These are phyloP conservation scores for Penicillium angulare DNA, from an alignment of 495 filamentous ascomycete genomes.

Conservation along the genomic window DNA sequence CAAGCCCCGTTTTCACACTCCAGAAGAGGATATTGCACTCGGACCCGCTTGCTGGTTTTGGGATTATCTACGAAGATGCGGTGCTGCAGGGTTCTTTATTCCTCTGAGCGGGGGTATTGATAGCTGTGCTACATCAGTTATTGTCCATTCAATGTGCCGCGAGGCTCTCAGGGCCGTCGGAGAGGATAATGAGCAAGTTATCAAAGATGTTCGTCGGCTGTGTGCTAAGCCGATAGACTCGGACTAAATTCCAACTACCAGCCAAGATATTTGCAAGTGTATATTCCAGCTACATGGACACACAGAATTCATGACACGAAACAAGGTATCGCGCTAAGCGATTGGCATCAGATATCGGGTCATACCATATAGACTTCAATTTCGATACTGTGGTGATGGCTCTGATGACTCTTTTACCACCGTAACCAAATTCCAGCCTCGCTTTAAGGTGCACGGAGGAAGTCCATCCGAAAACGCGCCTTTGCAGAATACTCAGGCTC, in stretches of 20 bases:
- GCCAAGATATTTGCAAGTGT: constrained; percentile 60
- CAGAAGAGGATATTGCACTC: constrained; percentile 76
- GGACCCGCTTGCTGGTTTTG: constrained; percentile 75
- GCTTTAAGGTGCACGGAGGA: constrained; percentile 71
- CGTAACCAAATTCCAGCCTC: constrained; percentile 55
- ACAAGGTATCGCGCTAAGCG: constrained; percentile 70
- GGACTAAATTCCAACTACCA: constrained; percentile 50
- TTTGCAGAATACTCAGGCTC: constrained; percentile 80
- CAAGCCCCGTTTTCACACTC: constrained; percentile 53
- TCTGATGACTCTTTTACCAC: constrained; percentile 50
- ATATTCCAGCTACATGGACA: constrained; percentile 83
- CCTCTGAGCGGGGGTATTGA: constrained; percentile 74
- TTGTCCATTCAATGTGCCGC: constrained; percentile 78
- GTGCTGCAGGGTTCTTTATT: constrained; percentile 56
- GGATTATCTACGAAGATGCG: constrained; percentile 75
- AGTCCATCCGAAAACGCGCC: constrained; percentile 60
- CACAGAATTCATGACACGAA: constrained; percentile 64
- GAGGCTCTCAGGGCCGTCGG: constrained; percentile 66
- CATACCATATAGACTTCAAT: constrained; percentile 72
- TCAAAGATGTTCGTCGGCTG: constrained; percentile 65
- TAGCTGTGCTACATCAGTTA: constrained; percentile 57
- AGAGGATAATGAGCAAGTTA: constrained; percentile 65
- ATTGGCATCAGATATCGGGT: constrained; percentile 66
- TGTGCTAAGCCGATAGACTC: constrained; percentile 52
- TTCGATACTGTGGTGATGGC: constrained; percentile 67